Evolutionary conservation across 2,329 filamentous ascomycete genomes (phyloP).

Genomic region (Hypoxylon sp.): DNA sequence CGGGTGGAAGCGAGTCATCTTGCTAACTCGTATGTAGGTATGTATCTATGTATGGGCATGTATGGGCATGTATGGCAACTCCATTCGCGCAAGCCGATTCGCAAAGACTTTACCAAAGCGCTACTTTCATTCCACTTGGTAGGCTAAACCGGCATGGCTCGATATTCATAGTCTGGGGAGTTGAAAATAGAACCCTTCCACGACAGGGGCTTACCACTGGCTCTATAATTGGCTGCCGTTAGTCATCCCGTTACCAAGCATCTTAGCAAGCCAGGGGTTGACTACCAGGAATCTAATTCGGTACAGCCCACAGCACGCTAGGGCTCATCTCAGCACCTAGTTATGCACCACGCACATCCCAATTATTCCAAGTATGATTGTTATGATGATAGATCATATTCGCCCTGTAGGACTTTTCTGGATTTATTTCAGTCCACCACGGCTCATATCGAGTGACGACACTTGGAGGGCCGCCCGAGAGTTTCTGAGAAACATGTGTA

Average conservation of each 20-base stretch:
- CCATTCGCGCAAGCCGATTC: conserved; percentile 33
- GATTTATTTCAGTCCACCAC: conserved; percentile 8
- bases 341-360: conserved; percentile 33
- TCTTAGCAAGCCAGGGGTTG: conserved; percentile 16
- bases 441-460: conserved; percentile 12
- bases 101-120: conserved; percentile 13
- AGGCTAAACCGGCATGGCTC: conserved; percentile 8
- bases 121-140: conserved; percentile 1
- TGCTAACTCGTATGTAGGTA: conserved; percentile 2
- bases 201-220: conserved; percentile 20
- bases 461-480: not conserved
- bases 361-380: conserved; percentile 18
- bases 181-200: conserved; percentile 39
- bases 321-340: conserved; percentile 40
- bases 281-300: conserved; percentile 31
- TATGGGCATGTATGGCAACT: conserved; percentile 2
- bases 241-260: conserved; percentile 42
- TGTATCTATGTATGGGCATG: not conserved
- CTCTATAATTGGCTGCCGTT: conserved; percentile 38
- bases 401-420: conserved; percentile 16
- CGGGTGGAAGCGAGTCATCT: conserved; percentile 13
- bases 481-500: conserved; percentile 1
- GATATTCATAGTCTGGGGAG: conserved; percentile 13
- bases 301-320: conserved; percentile 11
- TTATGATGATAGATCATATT: conserved; percentile 5